Conservation (phyloP, 164 flowering plant species). For the Aristolochia contorta region DNA sequence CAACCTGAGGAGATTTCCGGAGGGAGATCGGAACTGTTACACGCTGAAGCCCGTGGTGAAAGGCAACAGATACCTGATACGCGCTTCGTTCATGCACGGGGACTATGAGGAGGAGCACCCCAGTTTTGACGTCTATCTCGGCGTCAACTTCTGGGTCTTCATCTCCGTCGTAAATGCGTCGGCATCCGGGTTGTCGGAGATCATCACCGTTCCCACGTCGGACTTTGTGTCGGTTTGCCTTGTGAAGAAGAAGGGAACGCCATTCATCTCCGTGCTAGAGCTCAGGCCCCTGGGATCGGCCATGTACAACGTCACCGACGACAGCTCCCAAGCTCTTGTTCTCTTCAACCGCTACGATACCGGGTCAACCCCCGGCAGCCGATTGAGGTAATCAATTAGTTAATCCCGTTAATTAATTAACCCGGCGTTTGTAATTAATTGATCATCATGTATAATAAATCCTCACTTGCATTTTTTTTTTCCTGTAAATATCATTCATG, state of each 20-base stretch:
- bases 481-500: too few relatives aligned
- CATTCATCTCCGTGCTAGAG: constrained; percentile 37
- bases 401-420: too few relatives aligned
- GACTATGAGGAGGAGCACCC: constrained; percentile 17
- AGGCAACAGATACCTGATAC: constrained; percentile 1
- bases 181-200: constrained; percentile 11
- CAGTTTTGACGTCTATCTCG: constrained; percentile 32
- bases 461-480: too few relatives aligned
- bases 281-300: constrained; percentile 17
- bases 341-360: constrained; percentile 15
- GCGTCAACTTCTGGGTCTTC: constrained; percentile 22
- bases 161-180: constrained; percentile 12
- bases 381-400: too few relatives aligned
- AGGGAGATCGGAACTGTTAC: constrained; percentile 6
- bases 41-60: not conserved
- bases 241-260: constrained; percentile 27
- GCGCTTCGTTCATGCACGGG: constrained; percentile 10
- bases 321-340: constrained; percentile 13
- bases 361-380: constrained; percentile 3
- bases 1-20: constrained; percentile 3
- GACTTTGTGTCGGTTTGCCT: constrained; percentile 27
- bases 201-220: constrained; percentile 10
- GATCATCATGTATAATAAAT: too few relatives aligned
- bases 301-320: constrained; percentile 9
- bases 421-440: too few relatives aligned